phyloP scores from a whole-genome alignment of 177 flowering plant species.

The Vitis hybrid region DNA sequence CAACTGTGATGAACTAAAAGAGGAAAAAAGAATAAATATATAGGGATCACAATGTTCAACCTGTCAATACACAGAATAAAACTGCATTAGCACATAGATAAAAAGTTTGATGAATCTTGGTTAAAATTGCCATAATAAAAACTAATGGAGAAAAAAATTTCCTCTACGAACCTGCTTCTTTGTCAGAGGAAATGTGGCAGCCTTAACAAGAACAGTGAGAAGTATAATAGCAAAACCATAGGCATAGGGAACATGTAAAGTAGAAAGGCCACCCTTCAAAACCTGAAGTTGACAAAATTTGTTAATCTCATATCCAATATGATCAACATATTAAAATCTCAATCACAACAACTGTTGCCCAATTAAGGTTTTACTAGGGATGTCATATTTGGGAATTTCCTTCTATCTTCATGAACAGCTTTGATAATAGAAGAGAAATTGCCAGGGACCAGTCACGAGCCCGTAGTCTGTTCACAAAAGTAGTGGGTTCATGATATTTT shows the following conservation, averaged over 20 bases:
- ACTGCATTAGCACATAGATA: too few relatives aligned
- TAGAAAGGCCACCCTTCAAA: slow-evolving; percentile 73
- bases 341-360: too few relatives aligned
- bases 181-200: slow-evolving; percentile 82
- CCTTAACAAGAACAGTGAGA: slow-evolving; percentile 90
- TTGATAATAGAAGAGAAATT: too few relatives aligned
- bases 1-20: background rate
- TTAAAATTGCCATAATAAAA: background rate
- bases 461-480: too few relatives aligned
- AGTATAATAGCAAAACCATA: slow-evolving; percentile 96
- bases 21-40: background rate
- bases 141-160: background rate
- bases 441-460: too few relatives aligned
- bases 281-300: slow-evolving; percentile 43
- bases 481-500: too few relatives aligned
- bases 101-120: too few relatives aligned
- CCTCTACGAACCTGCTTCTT: slow-evolving; percentile 74
- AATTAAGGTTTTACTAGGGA: too few relatives aligned
- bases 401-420: too few relatives aligned
- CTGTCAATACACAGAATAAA: background rate
- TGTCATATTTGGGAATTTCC: too few relatives aligned
- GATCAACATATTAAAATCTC: background rate
- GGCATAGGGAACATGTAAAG: slow-evolving; percentile 78
- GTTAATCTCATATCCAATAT: background rate
- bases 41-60: background rate